phyloP scores from a whole-genome alignment of 305 asterid species.

The Stenogyne calaminthoides region DNA sequence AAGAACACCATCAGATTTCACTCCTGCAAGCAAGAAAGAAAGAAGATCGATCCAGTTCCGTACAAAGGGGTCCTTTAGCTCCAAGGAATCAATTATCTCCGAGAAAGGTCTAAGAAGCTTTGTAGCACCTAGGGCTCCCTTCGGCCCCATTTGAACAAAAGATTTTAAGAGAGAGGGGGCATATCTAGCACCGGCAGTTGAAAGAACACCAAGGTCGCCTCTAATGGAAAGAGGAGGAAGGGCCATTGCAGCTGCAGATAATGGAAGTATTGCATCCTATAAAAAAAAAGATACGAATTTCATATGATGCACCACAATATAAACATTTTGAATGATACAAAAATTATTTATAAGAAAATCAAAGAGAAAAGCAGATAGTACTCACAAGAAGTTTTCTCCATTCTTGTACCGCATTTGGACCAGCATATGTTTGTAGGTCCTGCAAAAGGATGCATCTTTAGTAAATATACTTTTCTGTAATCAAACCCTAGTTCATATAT shows the following conservation, averaged over 20 bases:
- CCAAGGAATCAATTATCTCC: slow-evolving; percentile 79
- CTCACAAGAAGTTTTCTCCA: slow-evolving; percentile 97
- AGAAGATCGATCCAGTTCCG: slow-evolving; percentile 94
- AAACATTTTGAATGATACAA: neutral
- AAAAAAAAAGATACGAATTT: slow-evolving; percentile 7
- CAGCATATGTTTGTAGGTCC: slow-evolving; percentile 90
- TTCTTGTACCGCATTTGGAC: slow-evolving; percentile 79
- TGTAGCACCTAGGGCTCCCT: slow-evolving; percentile 84
- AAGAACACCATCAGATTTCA: slow-evolving; percentile 83
- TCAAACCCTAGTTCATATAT: neutral
- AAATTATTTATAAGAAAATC: neutral
- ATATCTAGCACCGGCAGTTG: slow-evolving; percentile 89
- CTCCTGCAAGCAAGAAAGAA: slow-evolving; percentile 92
- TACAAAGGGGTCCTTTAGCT: slow-evolving; percentile 73
- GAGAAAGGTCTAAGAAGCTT: slow-evolving; percentile 88
- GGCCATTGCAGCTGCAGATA: slow-evolving; percentile 95
- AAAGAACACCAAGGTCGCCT: slow-evolving; percentile 85
- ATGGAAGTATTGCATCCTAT: slow-evolving; percentile 84
- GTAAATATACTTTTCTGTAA: neutral
- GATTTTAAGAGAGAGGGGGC: slow-evolving; percentile 86
- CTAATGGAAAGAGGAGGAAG: slow-evolving; percentile 90
- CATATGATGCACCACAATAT: slow-evolving; percentile 7
- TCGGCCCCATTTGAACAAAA: slow-evolving; percentile 91
- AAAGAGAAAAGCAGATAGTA: slow-evolving; percentile 15
- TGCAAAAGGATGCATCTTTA: slow-evolving; percentile 31